Conservation (phyloP, 1,284 basidiomycete genomes). For the Sporisorium reilianum region DNA sequence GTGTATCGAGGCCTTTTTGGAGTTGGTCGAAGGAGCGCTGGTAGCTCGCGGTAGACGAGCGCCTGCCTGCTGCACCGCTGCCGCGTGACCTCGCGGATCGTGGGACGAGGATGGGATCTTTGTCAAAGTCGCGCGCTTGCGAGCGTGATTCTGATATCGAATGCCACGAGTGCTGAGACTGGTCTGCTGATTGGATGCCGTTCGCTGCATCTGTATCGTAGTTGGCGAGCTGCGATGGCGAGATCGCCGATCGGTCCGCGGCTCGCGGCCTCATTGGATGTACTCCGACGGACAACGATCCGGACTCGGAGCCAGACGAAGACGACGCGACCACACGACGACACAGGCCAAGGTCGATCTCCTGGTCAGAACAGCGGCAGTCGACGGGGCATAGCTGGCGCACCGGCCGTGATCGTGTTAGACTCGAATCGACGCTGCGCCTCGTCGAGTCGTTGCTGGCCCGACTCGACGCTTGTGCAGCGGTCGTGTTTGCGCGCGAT, state of each 20-base stretch:
- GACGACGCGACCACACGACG: conserved; percentile 35
- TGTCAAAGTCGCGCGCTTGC: conserved; percentile 37
- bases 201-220: not conserved
- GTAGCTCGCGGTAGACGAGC: conserved; percentile 21
- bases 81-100: conserved; percentile 6
- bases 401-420: not conserved
- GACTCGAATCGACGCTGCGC: conserved; percentile 11
- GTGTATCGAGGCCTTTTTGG: conserved; percentile 28
- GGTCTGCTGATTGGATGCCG: conserved; percentile 5
- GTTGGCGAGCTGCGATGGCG: not conserved
- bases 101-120: conserved; percentile 33
- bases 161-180: conserved; percentile 14
- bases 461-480: not conserved
- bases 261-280: conserved; percentile 18
- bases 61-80: not conserved
- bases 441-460: conserved; percentile 2
- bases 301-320: conserved; percentile 33
- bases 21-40: conserved; percentile 40
- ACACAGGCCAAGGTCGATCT: conserved; percentile 40
- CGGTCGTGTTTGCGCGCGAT: not conserved
- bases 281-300: conserved; percentile 31
- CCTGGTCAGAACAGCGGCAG: conserved; percentile 52
- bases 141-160: conserved; percentile 27
- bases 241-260: not conserved
- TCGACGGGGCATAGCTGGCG: conserved; percentile 39